Percentiles rank a stretch among this genome's conserved stretches.
Conservation (phyloP, 139 green algal species). For the Volvox reticuliferus region DNA sequence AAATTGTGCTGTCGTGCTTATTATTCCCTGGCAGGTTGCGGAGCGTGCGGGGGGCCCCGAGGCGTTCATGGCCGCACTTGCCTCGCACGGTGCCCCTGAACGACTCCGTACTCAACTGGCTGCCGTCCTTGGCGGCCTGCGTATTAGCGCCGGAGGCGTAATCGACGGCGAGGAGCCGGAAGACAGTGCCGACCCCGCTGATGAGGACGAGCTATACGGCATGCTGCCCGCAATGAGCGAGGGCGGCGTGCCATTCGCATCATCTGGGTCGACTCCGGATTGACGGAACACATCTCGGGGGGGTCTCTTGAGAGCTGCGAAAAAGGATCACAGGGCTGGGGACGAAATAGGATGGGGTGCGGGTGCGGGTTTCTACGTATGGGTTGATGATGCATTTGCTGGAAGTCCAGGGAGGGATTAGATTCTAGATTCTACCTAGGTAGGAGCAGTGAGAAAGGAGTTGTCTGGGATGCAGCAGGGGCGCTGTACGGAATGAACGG, state of each 20-base stretch:
- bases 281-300: background rate
- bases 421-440: no score
- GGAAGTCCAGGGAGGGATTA: background rate
- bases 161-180: slow-evolving; percentile 26
- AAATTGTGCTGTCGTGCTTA: no score
- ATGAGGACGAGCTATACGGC: slow-evolving; percentile 37
- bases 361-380: background rate
- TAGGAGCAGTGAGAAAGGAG: no score
- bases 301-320: no score
- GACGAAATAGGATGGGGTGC: background rate
- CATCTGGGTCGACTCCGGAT: slow-evolving; percentile 31
- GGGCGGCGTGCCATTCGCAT: slow-evolving; percentile 19
- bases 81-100: background rate
- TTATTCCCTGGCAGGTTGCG: background rate
- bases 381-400: background rate
- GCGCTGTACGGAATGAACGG: no score
- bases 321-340: no score
- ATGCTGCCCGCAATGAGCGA: slow-evolving; percentile 31
- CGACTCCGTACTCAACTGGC: slow-evolving; percentile 30
- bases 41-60: slow-evolving; percentile 15
- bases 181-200: slow-evolving; percentile 18
- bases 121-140: slow-evolving; percentile 15
- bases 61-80: slow-evolving; percentile 3
- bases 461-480: no score
- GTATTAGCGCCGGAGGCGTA: background rate